Evolutionary conservation across 192 early-diverging fungal species (phyloP).

Genomic region (Phycomyces nitens): DNA sequence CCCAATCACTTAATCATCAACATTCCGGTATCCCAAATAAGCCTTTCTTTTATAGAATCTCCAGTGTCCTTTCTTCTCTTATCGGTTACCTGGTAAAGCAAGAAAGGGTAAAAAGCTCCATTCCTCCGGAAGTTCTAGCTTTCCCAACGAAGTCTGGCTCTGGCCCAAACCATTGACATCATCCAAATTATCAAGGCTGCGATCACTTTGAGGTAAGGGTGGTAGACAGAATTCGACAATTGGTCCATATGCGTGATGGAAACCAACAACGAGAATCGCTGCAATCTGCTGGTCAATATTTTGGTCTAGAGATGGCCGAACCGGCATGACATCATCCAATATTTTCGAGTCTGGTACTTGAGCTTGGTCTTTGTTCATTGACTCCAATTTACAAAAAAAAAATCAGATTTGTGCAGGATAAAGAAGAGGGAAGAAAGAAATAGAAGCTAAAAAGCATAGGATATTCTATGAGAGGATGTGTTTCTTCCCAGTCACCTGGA

Average conservation of each 20-base stretch:
- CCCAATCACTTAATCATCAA: not conserved
- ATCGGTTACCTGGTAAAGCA: constrained; percentile 62
- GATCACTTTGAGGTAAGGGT: constrained; percentile 41
- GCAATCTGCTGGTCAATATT: constrained; percentile 35
- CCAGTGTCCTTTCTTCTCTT: too few species aligned
- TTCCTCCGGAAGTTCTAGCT: constrained; percentile 67
- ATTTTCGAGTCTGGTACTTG: too few species aligned
- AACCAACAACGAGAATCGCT: constrained; percentile 35
- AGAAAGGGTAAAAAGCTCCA: constrained; percentile 81
- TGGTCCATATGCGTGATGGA: constrained; percentile 53
- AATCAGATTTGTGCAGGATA: too few species aligned
- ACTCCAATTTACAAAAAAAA: too few species aligned
- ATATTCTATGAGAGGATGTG: too few species aligned
- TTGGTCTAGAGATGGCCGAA: constrained; percentile 21
- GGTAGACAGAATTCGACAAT: constrained; percentile 50
- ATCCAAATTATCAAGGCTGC: constrained; percentile 4
- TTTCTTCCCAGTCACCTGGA: too few species aligned
- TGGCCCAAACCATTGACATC: not conserved
- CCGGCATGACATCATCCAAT: not conserved
- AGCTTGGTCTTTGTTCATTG: too few species aligned
- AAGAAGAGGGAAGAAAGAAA: too few species aligned
- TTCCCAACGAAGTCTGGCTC: constrained; percentile 23
- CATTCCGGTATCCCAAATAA: not conserved
- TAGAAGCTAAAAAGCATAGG: too few species aligned
- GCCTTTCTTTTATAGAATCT: too few species aligned